A percentile compares a stretch with the other conserved stretches of the same genome.
phyloP scores from a whole-genome alignment of 371 early-diverging fungal species.

The Apophysomyces sp. region DNA sequence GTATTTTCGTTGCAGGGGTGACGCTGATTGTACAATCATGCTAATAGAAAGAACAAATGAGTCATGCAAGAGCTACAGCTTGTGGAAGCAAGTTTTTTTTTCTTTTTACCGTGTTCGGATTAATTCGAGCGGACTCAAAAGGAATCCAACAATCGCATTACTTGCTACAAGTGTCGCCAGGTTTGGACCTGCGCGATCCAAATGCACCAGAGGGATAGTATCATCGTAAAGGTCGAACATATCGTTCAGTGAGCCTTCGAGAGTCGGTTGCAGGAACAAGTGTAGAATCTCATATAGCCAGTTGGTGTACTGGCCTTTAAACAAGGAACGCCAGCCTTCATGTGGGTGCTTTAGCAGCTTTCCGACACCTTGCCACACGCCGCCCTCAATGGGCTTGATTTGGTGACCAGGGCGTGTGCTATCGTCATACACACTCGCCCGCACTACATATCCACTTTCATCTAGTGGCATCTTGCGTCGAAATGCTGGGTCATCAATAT shows the following conservation, averaged over 20 bases:
- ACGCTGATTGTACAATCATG: constrained; percentile 72
- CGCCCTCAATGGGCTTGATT: constrained; percentile 57
- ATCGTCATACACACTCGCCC: constrained; percentile 59
- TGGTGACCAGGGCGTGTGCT: constrained; percentile 63
- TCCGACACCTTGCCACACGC: constrained; percentile 59
- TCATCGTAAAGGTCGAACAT: constrained; percentile 77
- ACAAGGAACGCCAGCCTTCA: constrained; percentile 65
- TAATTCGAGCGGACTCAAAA: constrained; percentile 81
- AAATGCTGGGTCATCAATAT: constrained; percentile 40
- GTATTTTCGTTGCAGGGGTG: constrained; percentile 77
- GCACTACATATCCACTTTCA: constrained; percentile 62
- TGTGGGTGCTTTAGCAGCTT: constrained; percentile 56
- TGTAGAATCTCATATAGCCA: constrained; percentile 77
- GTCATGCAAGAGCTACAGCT: not conserved
- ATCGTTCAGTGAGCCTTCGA: constrained; percentile 78
- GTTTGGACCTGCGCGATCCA: constrained; percentile 67
- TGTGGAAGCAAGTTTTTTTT: not conserved
- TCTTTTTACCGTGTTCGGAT: constrained; percentile 68
- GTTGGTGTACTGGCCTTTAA: constrained; percentile 73
- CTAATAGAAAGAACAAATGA: constrained; percentile 12
- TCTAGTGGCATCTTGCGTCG: constrained; percentile 36
- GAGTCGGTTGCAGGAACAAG: constrained; percentile 73
- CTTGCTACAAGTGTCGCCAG: constrained; percentile 71
- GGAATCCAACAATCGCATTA: constrained; percentile 65
- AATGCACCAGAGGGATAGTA: constrained; percentile 70